Evolutionary conservation across 441 rosid species (phyloP).

Genomic region (Breynia disticha): DNA sequence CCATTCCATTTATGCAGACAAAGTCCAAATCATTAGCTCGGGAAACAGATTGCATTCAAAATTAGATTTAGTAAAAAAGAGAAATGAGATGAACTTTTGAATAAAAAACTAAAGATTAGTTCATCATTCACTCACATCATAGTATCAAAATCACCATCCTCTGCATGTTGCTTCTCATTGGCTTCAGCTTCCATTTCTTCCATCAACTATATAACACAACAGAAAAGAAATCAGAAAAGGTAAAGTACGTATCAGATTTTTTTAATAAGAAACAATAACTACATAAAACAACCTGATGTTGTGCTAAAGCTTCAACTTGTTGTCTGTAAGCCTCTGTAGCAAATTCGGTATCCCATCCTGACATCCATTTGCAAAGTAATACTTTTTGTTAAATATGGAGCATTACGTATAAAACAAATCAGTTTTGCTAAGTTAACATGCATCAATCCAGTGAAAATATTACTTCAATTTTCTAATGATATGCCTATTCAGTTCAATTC

Average conservation of each 20-base stretch:
- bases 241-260: slow-evolving; percentile 9
- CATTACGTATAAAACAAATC: too few species aligned
- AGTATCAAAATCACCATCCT: slow-evolving; percentile 36
- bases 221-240: slow-evolving; percentile 15
- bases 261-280: not conserved
- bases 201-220: slow-evolving; percentile 54
- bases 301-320: slow-evolving; percentile 91
- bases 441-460: too few species aligned
- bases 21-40: slow-evolving; percentile 7
- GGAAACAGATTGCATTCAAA: not conserved
- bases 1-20: slow-evolving; percentile 49
- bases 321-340: slow-evolving; percentile 99
- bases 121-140: slow-evolving; percentile 48
- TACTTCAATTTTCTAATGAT: too few species aligned
- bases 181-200: slow-evolving; percentile 96
- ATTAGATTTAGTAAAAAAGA: not conserved
- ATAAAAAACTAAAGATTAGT: slow-evolving; percentile 11
- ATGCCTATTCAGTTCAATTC: too few species aligned
- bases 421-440: too few species aligned
- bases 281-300: slow-evolving; percentile 67
- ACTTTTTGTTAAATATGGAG: too few species aligned
- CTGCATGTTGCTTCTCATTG: slow-evolving; percentile 65
- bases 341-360: slow-evolving; percentile 99
- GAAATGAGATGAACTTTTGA: not conserved
- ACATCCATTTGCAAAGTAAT: not conserved